Percentiles rank a stretch among this genome's conserved stretches.
Conservation (phyloP, 106 monocot species). For the Alisma plantagoaquatica region DNA sequence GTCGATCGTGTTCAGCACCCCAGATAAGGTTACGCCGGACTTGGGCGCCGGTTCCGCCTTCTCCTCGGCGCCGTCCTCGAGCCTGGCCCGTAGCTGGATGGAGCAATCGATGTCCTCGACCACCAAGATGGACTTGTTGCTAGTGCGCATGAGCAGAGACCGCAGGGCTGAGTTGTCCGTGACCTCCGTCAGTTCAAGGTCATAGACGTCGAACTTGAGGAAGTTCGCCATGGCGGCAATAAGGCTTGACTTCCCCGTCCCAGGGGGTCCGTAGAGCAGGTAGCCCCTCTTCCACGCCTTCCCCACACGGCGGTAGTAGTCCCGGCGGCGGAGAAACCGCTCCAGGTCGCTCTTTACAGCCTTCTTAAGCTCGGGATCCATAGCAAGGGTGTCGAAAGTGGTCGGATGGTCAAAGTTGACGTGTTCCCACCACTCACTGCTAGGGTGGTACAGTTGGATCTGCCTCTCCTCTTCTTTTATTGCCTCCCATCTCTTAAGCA, state of each 20-base stretch:
- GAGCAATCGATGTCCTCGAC: constrained; percentile 28
- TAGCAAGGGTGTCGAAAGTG: constrained; percentile 26
- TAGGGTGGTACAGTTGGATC: constrained; percentile 6
- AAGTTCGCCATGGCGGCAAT: constrained; percentile 26
- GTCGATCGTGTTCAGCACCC: background rate
- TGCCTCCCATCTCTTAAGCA: constrained; percentile 1
- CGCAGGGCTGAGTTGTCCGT: constrained; percentile 1
- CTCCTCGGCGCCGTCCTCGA: background rate
- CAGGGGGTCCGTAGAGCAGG: constrained; percentile 26
- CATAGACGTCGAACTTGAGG: constrained; percentile 21
- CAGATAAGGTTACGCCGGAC: background rate
- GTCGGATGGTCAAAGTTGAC: constrained; percentile 16
- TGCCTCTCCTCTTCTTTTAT: constrained; percentile 1
- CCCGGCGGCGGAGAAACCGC: constrained; percentile 15
- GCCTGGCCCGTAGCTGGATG: constrained; percentile 3
- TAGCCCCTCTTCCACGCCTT: constrained; percentile 35
- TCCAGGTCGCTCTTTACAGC: constrained; percentile 14
- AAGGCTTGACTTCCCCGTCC: constrained; percentile 33
- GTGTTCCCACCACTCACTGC: background rate
- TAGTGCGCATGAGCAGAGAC: background rate
- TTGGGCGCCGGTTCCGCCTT: background rate
- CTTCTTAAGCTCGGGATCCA: constrained; percentile 16
- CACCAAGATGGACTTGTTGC: constrained; percentile 16
- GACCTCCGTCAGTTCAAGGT: constrained; percentile 17
- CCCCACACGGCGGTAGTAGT: constrained; percentile 16